phyloP scores from a whole-genome alignment of 2,329 filamentous ascomycete genomes.

The Cercospora sp. region DNA sequence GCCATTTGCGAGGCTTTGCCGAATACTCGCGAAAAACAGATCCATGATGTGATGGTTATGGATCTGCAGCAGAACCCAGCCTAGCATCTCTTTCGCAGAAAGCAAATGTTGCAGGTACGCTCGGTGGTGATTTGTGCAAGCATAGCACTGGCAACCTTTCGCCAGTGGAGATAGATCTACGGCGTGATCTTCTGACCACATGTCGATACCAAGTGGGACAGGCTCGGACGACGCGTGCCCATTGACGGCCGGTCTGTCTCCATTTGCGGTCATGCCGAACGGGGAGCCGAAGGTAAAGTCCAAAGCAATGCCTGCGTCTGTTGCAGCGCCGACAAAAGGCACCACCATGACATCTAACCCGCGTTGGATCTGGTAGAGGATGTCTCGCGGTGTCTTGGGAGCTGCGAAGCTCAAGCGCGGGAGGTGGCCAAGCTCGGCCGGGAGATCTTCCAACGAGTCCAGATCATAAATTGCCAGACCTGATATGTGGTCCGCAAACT shows the following conservation, averaged over 20 bases:
- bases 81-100: conserved; percentile 91
- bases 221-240: conserved; percentile 26
- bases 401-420: conserved; percentile 74
- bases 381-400: conserved; percentile 69
- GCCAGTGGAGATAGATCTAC: conserved; percentile 63
- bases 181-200: conserved; percentile 67
- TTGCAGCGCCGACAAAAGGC: conserved; percentile 70
- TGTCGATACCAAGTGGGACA: conserved; percentile 68
- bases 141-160: conserved; percentile 71
- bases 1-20: conserved; percentile 60
- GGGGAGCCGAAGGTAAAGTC: conserved; percentile 65
- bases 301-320: conserved; percentile 83
- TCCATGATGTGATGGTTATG: conserved; percentile 80
- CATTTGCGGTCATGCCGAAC: background rate
- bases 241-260: conserved; percentile 3
- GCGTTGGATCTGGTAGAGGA: conserved; percentile 72
- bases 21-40: conserved; percentile 70
- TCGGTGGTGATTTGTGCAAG: conserved; percentile 78
- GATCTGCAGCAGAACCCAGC: conserved; percentile 87
- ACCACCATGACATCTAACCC: conserved; percentile 80
- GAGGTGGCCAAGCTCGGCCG: conserved; percentile 59
- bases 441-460: conserved; percentile 66
- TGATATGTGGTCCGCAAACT: conserved; percentile 58
- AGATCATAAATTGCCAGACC: conserved; percentile 78
- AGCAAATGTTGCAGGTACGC: conserved; percentile 88